Percentiles rank a stretch among this genome's conserved stretches.
Conservation (phyloP, 2,329 filamentous ascomycete species). For the Onygenales sp. region DNA sequence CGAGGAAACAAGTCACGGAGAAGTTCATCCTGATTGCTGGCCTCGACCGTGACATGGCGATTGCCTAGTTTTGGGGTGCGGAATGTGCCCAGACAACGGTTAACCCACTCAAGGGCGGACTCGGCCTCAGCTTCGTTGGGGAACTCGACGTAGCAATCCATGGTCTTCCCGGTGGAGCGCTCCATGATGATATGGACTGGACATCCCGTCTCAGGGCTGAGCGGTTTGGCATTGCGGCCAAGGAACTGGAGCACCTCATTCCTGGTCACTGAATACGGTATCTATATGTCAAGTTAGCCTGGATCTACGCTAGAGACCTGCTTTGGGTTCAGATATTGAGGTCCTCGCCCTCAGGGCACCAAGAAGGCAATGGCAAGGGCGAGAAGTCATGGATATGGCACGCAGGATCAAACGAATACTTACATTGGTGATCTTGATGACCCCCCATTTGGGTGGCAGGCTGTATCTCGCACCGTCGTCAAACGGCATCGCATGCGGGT, state of each 20-base stretch:
- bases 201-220: conserved; percentile 29
- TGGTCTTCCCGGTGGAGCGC: conserved; percentile 46
- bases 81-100: conserved; percentile 23
- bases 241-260: conserved; percentile 40
- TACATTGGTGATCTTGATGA: conserved; percentile 29
- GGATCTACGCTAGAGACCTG: background rate
- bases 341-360: background rate
- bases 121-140: conserved; percentile 27
- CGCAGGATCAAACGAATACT: conserved; percentile 10
- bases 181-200: conserved; percentile 51
- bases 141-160: conserved; percentile 45
- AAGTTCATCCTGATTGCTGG: conserved; percentile 41
- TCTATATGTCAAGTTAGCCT: conserved; percentile 23
- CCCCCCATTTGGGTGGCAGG: conserved; percentile 17
- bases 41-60: conserved; percentile 36
- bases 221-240: conserved; percentile 32
- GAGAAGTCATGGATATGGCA: background rate
- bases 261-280: conserved; percentile 42
- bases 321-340: background rate
- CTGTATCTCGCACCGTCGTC: conserved; percentile 16
- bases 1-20: conserved; percentile 43
- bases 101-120: conserved; percentile 27
- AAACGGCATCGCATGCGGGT: conserved; percentile 19
- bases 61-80: conserved; percentile 38
- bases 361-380: background rate